These are phyloP conservation scores for Annulohypoxylon truncatum DNA, from an alignment of 2,329 filamentous ascomycete genomes.

Conservation along the genomic window DNA sequence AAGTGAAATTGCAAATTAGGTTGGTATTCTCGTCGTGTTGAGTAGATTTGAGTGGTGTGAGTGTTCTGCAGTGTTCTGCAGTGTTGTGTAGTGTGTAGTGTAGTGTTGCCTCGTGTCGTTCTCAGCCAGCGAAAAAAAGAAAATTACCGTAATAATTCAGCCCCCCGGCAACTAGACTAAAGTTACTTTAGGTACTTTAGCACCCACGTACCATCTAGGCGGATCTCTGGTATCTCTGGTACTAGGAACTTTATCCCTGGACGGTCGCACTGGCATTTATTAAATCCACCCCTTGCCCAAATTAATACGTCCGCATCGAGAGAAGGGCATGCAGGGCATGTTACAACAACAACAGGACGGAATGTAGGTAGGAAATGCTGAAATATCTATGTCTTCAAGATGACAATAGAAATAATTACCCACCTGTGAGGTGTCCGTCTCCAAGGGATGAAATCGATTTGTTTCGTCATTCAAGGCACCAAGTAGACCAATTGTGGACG, in stretches of 20 bases:
- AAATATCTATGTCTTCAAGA: background rate
- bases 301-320: constrained; percentile 3
- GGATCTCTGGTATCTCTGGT: constrained; percentile 28
- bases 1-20: background rate
- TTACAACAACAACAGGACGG: background rate
- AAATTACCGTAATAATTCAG: constrained; percentile 37
- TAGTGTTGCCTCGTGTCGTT: constrained; percentile 35
- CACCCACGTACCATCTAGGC: constrained; percentile 21
- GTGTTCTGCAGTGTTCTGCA: background rate
- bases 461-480: constrained; percentile 31
- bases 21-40: constrained; percentile 3
- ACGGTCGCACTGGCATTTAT: constrained; percentile 15
- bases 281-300: constrained; percentile 12
- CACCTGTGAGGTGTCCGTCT: constrained; percentile 6
- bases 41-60: constrained; percentile 1
- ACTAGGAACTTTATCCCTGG: constrained; percentile 25
- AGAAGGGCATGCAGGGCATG: too few relatives aligned
- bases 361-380: background rate
- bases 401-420: background rate
- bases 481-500: constrained; percentile 20
- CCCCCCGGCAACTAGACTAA: background rate
- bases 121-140: constrained; percentile 28
- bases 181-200: constrained; percentile 15
- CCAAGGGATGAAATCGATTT: constrained; percentile 3
- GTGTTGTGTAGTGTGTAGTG: constrained; percentile 13